phyloP scores from a whole-genome alignment of 2,329 filamentous ascomycete species.

The Cyclaneusma minus region DNA sequence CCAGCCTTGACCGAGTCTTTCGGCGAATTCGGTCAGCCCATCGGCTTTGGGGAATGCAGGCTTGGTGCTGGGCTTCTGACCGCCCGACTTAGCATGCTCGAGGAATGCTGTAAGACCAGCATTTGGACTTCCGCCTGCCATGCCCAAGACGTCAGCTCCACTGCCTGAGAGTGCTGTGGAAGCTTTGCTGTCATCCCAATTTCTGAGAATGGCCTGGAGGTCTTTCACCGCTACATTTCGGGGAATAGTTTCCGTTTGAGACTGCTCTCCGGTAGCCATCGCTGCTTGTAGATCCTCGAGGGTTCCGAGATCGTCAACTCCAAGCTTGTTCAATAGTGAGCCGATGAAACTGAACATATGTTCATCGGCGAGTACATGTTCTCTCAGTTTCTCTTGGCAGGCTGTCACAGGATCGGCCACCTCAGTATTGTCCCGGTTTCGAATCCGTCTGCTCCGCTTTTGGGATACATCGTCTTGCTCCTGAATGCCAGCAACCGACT shows the following conservation, averaged over 20 bases:
- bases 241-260: conserved; percentile 8
- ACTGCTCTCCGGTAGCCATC: conserved; percentile 7
- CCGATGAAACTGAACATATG: conserved; percentile 16
- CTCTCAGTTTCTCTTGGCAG: conserved; percentile 36
- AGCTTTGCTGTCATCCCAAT: conserved; percentile 23
- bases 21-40: conserved; percentile 35
- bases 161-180: conserved; percentile 16
- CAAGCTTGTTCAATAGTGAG: conserved; percentile 13
- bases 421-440: conserved; percentile 38
- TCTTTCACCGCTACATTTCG: conserved; percentile 18
- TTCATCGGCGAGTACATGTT: conserved; percentile 13
- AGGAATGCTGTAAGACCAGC: conserved; percentile 43
- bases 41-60: conserved; percentile 34
- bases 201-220: conserved; percentile 19
- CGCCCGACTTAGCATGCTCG: conserved; percentile 42
- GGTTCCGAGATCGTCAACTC: conserved; percentile 16
- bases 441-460: conserved; percentile 50
- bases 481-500: conserved; percentile 41
- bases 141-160: conserved; percentile 17
- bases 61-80: conserved; percentile 31
- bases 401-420: conserved; percentile 36
- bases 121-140: conserved; percentile 14
- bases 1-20: conserved; percentile 31
- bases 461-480: conserved; percentile 42
- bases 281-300: conserved; percentile 13